Evolutionary conservation across 495 filamentous ascomycete genomes (phyloP).

Genomic region (Tuber magnatum): DNA sequence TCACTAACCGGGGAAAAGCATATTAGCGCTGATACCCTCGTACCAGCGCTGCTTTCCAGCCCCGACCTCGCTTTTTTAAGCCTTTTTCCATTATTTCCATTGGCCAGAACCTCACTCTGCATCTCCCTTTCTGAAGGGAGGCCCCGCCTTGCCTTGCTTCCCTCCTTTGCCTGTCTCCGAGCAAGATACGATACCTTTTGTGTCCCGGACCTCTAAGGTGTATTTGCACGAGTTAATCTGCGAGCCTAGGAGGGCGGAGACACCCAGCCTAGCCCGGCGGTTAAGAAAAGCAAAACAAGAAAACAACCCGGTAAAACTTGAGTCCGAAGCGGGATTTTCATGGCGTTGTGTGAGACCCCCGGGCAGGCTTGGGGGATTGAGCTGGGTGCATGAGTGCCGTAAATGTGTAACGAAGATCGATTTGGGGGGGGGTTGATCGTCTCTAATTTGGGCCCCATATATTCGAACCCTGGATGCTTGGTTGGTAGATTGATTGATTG

Average conservation of each 20-base stretch:
- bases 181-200: background rate
- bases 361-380: background rate
- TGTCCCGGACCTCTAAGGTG: background rate
- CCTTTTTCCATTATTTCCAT: background rate
- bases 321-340: background rate
- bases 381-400: background rate
- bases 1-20: conserved; percentile 25
- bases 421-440: background rate
- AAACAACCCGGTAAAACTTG: background rate
- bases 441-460: background rate
- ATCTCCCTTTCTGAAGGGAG: background rate
- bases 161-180: background rate
- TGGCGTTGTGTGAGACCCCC: background rate
- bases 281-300: background rate
- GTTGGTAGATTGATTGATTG: background rate
- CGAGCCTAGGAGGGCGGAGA: background rate
- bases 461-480: background rate
- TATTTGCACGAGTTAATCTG: background rate
- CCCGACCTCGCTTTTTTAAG: background rate
- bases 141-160: background rate
- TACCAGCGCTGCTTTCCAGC: conserved; percentile 18
- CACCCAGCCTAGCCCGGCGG: background rate
- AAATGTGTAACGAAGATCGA: background rate
- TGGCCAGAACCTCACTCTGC: background rate
- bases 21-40: conserved; percentile 21